A percentile compares a stretch with the other conserved stretches of the same genome.
phyloP scores from a whole-genome alignment of 345 rosid species.

The Populus deltoides region DNA sequence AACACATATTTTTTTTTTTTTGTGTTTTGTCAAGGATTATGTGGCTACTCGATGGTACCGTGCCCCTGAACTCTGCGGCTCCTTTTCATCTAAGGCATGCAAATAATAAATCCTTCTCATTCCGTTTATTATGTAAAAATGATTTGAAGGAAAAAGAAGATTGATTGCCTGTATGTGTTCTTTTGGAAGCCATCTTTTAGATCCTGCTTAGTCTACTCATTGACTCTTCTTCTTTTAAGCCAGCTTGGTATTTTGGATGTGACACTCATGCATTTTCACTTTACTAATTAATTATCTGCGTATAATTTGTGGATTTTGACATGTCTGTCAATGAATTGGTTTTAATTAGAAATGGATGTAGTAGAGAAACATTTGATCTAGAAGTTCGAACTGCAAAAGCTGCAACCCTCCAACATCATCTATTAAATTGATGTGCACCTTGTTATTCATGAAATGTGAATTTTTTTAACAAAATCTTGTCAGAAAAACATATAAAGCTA shows the following conservation, averaged over 20 bases:
- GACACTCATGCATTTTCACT: background rate
- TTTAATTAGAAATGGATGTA: background rate
- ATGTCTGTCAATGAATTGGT: background rate
- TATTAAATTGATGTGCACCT: background rate
- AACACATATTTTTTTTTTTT: background rate
- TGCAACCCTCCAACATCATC: background rate
- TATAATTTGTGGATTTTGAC: background rate
- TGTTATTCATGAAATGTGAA: background rate
- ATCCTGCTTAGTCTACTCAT: background rate
- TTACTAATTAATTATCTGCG: background rate
- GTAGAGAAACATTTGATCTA: background rate
- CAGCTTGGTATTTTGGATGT: background rate
- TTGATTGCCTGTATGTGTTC: background rate
- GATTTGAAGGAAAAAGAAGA: background rate
- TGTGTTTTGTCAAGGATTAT: conserved; percentile 71
- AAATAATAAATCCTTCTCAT: background rate
- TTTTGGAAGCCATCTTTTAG: background rate
- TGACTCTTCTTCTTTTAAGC: background rate
- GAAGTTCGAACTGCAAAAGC: background rate
- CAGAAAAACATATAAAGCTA: background rate
- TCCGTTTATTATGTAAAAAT: background rate
- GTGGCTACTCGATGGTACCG: conserved; percentile 99
- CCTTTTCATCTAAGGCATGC: conserved; percentile 82
- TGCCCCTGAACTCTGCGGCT: conserved; percentile 99
- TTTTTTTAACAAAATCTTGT: background rate